Conservation (phyloP, 352 stramenopile genomes). For the Blastocystis sp. region DNA sequence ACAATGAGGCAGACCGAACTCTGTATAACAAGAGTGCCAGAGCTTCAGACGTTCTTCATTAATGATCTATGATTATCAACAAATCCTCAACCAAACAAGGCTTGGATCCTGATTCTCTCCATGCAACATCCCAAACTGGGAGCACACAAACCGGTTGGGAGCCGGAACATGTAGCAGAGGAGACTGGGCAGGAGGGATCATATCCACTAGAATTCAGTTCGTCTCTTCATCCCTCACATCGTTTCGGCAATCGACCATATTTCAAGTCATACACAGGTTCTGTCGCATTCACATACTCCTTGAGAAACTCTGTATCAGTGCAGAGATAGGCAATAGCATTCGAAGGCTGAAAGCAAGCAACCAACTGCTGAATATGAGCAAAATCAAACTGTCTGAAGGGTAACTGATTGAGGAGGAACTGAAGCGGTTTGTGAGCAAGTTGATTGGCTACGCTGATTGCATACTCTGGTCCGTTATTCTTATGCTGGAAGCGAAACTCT, state of each 20-base stretch:
- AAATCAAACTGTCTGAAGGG: slow-evolving; percentile 25
- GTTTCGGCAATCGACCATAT: background rate
- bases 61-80: background rate
- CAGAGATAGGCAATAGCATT: slow-evolving; percentile 6
- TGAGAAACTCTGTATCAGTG: background rate
- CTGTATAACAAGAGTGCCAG: slow-evolving; percentile 2
- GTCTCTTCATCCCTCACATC: background rate
- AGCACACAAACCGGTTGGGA: slow-evolving; percentile 30
- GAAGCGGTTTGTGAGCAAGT: background rate
- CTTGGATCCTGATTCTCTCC: background rate
- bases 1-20: slow-evolving; percentile 12
- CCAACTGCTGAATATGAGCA: background rate
- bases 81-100: background rate
- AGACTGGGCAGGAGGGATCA: background rate
- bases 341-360: background rate
- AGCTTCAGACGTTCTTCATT: slow-evolving; percentile 15
- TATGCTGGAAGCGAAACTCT: slow-evolving; percentile 18
- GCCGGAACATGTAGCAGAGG: background rate
- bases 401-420: slow-evolving; percentile 17
- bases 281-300: background rate
- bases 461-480: background rate
- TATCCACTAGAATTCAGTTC: background rate
- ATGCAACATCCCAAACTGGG: background rate
- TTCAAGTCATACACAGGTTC: slow-evolving; percentile 14
- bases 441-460: background rate